These are phyloP conservation scores for Monascus purpureus DNA, from an alignment of 495 filamentous ascomycete species.

Conservation along the genomic window DNA sequence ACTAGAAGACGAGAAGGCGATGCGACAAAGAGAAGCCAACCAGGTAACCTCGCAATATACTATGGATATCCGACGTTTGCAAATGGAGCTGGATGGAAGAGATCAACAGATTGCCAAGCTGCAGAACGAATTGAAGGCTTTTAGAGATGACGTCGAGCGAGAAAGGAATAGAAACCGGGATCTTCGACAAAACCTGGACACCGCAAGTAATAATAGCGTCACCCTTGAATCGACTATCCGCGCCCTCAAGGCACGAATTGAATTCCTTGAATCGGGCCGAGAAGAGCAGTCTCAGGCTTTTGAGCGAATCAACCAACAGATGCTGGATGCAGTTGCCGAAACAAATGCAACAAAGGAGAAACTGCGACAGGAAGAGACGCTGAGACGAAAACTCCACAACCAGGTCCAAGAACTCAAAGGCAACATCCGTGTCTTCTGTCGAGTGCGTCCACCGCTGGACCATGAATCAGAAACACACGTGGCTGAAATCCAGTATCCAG, in stretches of 20 bases:
- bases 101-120: conserved; percentile 43
- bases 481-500: conserved; percentile 63
- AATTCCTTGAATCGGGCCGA: conserved; percentile 76
- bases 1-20: conserved; percentile 49
- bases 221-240: conserved; percentile 60
- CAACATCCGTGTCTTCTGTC: conserved; percentile 96
- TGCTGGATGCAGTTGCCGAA: conserved; percentile 60
- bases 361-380: conserved; percentile 78
- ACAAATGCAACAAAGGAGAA: conserved; percentile 63
- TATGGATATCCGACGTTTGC: conserved; percentile 47
- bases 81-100: conserved; percentile 48
- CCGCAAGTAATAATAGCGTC: conserved; percentile 45
- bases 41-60: conserved; percentile 47
- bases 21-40: conserved; percentile 47
- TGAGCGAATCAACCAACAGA: conserved; percentile 56
- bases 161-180: conserved; percentile 42
- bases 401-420: conserved; percentile 98
- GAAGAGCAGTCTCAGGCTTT: conserved; percentile 74
- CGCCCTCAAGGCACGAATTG: conserved; percentile 61
- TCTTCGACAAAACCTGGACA: conserved; percentile 48
- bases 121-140: conserved; percentile 33
- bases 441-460: conserved; percentile 70
- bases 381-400: conserved; percentile 87
- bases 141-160: conserved; percentile 47
- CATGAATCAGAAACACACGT: conserved; percentile 41